phyloP scores from a whole-genome alignment of 768 basidiomycete genomes.

The Suillus discolor region DNA sequence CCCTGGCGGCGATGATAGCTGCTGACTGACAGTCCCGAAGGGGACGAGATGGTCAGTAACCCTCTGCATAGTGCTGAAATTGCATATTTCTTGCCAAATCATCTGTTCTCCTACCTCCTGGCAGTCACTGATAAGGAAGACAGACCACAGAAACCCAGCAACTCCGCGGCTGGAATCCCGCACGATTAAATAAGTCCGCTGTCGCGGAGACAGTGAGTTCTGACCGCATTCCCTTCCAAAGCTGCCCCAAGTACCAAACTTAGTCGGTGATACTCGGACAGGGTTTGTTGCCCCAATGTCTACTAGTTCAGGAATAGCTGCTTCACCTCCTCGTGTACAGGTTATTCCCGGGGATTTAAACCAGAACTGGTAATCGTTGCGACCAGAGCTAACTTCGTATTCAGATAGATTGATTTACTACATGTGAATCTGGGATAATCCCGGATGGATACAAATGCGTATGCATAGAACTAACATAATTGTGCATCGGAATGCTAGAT shows the following conservation, averaged over 20 bases:
- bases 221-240: neutral
- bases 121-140: constrained; percentile 2
- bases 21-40: neutral
- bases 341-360: neutral
- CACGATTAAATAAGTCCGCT: constrained; percentile 27
- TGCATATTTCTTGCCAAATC: neutral
- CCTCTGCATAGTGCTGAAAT: neutral
- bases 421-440: neutral
- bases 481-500: neutral
- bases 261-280: constrained; percentile 6
- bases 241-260: neutral
- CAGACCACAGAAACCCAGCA: constrained; percentile 11
- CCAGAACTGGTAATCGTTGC: constrained; percentile 3
- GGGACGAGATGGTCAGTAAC: neutral
- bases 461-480: neutral
- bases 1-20: neutral
- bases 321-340: neutral
- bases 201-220: constrained; percentile 31
- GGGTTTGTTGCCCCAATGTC: neutral
- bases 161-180: constrained; percentile 33
- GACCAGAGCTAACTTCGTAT: neutral
- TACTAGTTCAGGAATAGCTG: constrained; percentile 1
- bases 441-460: neutral
- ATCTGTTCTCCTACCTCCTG: neutral
- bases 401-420: constrained; percentile 1